Evolutionary conservation across 75 land plant species (phyloP).

Genomic region (Cunninghamia lanceolata): DNA sequence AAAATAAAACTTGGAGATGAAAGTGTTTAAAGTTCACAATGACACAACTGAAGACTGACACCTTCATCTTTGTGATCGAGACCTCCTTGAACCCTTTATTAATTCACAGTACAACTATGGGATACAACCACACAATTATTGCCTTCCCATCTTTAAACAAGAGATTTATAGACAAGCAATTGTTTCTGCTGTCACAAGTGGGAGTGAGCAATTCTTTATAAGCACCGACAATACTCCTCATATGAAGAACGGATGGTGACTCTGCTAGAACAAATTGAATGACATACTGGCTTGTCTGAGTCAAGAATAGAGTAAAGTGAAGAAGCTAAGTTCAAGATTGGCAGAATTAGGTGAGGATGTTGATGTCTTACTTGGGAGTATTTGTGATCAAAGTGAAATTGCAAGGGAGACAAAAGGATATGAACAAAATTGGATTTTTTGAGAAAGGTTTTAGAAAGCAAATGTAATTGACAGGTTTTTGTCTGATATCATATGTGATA

Average conservation of each 20-base stretch:
- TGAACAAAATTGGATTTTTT: no score
- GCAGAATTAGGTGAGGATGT: constrained; percentile 97
- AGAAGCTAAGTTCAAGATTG: constrained; percentile 74
- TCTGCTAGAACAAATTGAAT: no score
- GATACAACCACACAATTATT: constrained; percentile 89
- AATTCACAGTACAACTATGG: constrained; percentile 75
- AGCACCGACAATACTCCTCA: no score
- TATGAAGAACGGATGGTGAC: no score
- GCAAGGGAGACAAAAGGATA: no score
- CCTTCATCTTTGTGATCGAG: constrained; percentile 93
- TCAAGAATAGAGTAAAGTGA: constrained; percentile 97
- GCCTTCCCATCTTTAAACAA: constrained; percentile 93
- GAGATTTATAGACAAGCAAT: constrained; percentile 85
- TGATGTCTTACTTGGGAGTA: constrained; percentile 77
- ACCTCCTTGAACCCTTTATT: constrained; percentile 66
- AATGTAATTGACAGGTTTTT: no score
- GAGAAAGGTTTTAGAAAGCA: no score
- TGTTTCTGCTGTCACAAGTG: no score
- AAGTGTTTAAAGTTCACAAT: constrained; percentile 20
- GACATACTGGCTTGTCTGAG: constrained; percentile 97
- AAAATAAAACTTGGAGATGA: not conserved
- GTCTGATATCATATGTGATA: no score
- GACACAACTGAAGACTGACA: constrained; percentile 97
- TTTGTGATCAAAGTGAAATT: constrained; percentile 68
- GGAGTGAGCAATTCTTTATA: no score